Conservation (phyloP, 116 monocot species). For the Phalaenopsis hybrid region DNA sequence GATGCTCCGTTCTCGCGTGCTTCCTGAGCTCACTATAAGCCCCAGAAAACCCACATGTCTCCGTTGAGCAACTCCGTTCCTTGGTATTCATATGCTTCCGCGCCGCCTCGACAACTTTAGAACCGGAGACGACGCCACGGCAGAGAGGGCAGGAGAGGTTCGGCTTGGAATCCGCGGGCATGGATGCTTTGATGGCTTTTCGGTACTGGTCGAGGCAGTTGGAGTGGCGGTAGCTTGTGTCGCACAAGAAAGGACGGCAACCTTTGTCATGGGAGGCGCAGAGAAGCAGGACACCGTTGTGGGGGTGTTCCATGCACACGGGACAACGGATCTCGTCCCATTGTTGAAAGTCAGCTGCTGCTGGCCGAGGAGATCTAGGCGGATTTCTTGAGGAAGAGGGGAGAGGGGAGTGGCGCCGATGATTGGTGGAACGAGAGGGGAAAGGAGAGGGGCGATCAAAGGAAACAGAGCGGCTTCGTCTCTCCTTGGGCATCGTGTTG, state of each 20-base stretch:
- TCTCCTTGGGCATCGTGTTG: slow-evolving; percentile 53
- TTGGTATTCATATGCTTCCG: slow-evolving; percentile 57
- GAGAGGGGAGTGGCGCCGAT: slow-evolving; percentile 11
- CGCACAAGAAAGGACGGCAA: slow-evolving; percentile 81
- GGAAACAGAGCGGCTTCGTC: slow-evolving; percentile 42
- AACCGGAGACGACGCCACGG: slow-evolving; percentile 45
- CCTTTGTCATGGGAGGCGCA: slow-evolving; percentile 67
- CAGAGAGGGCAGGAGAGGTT: slow-evolving; percentile 65
- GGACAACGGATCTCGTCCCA: slow-evolving; percentile 78
- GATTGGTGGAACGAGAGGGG: slow-evolving; percentile 23
- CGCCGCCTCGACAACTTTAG: slow-evolving; percentile 44
- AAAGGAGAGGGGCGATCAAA: slow-evolving; percentile 48
- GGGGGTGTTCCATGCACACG: slow-evolving; percentile 84
- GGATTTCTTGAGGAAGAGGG: neutral
- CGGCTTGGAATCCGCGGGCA: slow-evolving; percentile 2
- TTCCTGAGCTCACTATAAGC: slow-evolving; percentile 54
- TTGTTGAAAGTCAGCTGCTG: slow-evolving; percentile 33
- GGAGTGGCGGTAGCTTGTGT: slow-evolving; percentile 74
- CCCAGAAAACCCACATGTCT: slow-evolving; percentile 55
- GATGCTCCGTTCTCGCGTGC: slow-evolving; percentile 70
- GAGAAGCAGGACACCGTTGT: slow-evolving; percentile 74
- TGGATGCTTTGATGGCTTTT: slow-evolving; percentile 36
- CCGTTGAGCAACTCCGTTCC: slow-evolving; percentile 54
- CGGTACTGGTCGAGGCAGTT: slow-evolving; percentile 82
- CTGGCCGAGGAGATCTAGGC: neutral